Evolutionary conservation across 441 rosid species (phyloP).

Genomic region (Arabidopsis hybrid): DNA sequence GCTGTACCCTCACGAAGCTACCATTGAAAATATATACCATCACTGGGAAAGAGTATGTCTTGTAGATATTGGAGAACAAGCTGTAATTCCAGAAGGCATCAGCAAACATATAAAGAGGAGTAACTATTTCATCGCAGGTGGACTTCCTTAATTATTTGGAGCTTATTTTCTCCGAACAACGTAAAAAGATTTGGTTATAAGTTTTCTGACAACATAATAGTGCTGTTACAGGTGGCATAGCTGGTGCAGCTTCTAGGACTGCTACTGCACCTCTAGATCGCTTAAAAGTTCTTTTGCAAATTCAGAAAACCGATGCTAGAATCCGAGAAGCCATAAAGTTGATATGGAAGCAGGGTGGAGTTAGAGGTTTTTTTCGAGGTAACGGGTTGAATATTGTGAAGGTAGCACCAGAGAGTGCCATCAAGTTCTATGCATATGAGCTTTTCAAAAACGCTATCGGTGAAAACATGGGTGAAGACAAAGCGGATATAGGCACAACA

Average conservation of each 20-base stretch:
- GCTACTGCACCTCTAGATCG: constrained; percentile 74
- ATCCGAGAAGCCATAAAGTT: constrained; percentile 57
- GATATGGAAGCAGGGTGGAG: constrained; percentile 62
- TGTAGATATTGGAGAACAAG: constrained; percentile 74
- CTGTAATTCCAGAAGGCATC: constrained; percentile 67
- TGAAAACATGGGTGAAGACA: constrained; percentile 48
- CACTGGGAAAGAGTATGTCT: constrained; percentile 70
- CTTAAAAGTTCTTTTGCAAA: constrained; percentile 66
- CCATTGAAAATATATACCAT: constrained; percentile 67
- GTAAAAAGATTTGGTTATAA: not conserved
- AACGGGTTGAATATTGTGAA: constrained; percentile 68
- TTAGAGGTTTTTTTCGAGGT: constrained; percentile 61
- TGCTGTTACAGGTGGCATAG: constrained; percentile 54
- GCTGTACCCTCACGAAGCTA: constrained; percentile 73
- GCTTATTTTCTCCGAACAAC: not conserved
- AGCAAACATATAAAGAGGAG: constrained; percentile 61
- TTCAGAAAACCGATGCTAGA: constrained; percentile 57
- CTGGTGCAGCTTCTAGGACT: constrained; percentile 72
- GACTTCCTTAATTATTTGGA: not conserved
- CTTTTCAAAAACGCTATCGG: constrained; percentile 54
- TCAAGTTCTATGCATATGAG: constrained; percentile 66
- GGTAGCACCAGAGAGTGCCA: constrained; percentile 76
- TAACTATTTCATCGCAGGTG: constrained; percentile 64
- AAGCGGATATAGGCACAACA: constrained; percentile 55
- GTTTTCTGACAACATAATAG: constrained; percentile 24